phyloP scores from a whole-genome alignment of 768 basidiomycete species.

The Lentinula raphanica region DNA sequence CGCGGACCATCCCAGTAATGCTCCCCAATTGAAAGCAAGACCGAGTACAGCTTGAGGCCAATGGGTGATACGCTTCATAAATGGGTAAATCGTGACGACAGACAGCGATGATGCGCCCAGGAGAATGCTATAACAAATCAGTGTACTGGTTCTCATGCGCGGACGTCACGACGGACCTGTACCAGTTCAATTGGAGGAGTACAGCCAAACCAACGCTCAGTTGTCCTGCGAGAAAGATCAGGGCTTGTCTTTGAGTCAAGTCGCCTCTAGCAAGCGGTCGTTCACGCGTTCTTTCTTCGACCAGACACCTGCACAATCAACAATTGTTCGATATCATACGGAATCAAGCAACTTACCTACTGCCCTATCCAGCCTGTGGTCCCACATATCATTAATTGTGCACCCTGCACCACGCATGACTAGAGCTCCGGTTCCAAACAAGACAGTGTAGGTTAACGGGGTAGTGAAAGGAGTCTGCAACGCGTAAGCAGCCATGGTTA shows the following conservation, averaged over 20 bases:
- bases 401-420: slow-evolving; percentile 98
- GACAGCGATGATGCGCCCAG: slow-evolving; percentile 90
- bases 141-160: not conserved
- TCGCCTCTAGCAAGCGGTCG: slow-evolving; percentile 85
- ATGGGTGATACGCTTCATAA: slow-evolving; percentile 95
- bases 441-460: slow-evolving; percentile 68
- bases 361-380: slow-evolving; percentile 81
- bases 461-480: slow-evolving; percentile 57
- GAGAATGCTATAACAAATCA: slow-evolving; percentile 54
- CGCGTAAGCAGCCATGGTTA: slow-evolving; percentile 92
- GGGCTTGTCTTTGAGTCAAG: slow-evolving; percentile 67
- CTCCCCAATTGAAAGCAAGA: slow-evolving; percentile 98
- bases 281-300: slow-evolving; percentile 74
- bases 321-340: not conserved
- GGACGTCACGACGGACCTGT: slow-evolving; percentile 57
- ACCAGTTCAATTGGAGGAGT: slow-evolving; percentile 88
- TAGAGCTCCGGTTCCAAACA: slow-evolving; percentile 87
- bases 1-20: slow-evolving; percentile 93
- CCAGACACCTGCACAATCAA: slow-evolving; percentile 1
- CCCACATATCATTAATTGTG: slow-evolving; percentile 99
- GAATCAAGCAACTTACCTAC: slow-evolving; percentile 56
- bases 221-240: slow-evolving; percentile 79
- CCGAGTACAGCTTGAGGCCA: slow-evolving; percentile 98
- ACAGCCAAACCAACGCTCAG: slow-evolving; percentile 79
- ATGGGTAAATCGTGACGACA: slow-evolving; percentile 83